Evolutionary conservation across 805 yeast species (phyloP), one percentile per base, ranked within the genome.

Genomic region (Cyberlindnera mycetangii): DNA sequence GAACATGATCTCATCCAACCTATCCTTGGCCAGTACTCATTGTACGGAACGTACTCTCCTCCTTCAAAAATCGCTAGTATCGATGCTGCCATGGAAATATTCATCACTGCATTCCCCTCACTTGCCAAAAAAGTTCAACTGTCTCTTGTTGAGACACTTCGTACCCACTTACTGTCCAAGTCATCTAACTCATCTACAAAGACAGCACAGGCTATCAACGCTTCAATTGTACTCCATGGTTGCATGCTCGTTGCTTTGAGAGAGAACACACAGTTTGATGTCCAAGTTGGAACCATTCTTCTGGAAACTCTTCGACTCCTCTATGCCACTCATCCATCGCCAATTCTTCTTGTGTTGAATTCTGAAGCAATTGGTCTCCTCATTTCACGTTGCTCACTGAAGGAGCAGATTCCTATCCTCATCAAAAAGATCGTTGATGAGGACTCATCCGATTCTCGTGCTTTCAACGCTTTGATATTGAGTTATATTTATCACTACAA

Each of bases 91-190:
- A 80, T 92, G 56, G 89, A 84, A 48, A 70, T 90, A 2, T 87
- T 89, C 58, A 79, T 86, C 5, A 58, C 75, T 8, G 71, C 85
- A 1, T 84, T 92, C 51, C 87, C 95, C 0, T 69, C 72, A 46
- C 74, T 92, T 52, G 79, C 90, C 7, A 65, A 78, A 5, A 86
- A 88, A 49, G 85, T 93, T 42, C 97, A 92, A 57, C 82, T 84
- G 46, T 89, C 97, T 1, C 71, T 93, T n/a, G 64, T 93, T 17
- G 97, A 92, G 56, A 86, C 82, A 42, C 64, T 93, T 49, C 75
- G 89, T 51, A 69, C 83, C 4, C 70, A 74, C 15, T 49, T 83
- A 30, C 67, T 76, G 38, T 69, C 78, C 22, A 65, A 72, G 42
- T 51, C 59, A 5, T 56, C 65, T 2, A 58, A 56, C 5, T 52